phyloP scores from a whole-genome alignment of 75 land plant genomes.

The Pinus albicaulis region DNA sequence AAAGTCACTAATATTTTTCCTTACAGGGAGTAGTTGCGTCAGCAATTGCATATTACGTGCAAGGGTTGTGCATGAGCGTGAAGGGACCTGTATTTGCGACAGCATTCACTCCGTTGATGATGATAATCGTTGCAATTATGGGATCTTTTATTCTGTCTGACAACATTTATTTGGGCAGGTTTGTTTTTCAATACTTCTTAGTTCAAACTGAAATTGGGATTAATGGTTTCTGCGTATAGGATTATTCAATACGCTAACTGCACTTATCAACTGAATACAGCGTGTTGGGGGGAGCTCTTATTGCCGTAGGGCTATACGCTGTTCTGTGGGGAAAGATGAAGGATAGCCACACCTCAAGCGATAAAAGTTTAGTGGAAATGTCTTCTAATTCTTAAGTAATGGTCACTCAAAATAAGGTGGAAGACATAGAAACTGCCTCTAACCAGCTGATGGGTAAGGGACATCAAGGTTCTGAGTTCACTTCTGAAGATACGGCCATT shows the following conservation, averaged over 20 bases:
- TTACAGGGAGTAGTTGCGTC: slow-evolving; percentile 59
- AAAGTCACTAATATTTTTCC: neutral
- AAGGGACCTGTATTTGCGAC: slow-evolving; percentile 67
- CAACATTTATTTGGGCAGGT: slow-evolving; percentile 63
- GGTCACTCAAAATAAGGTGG: neutral
- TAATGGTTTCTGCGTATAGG: no score
- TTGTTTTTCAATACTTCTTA: neutral
- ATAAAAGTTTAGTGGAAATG: neutral
- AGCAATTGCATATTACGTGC: slow-evolving; percentile 55
- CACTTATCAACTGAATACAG: neutral
- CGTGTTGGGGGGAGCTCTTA: neutral
- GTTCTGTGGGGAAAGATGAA: neutral
- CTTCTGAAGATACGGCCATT: no score
- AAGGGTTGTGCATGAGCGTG: slow-evolving; percentile 49
- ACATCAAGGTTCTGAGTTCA: no score
- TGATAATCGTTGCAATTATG: slow-evolving; percentile 67
- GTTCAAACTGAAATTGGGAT: no score
- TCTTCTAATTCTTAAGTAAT: neutral
- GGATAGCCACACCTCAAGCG: neutral
- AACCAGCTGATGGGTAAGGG: no score
- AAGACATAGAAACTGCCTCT: neutral
- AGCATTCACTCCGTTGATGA: slow-evolving; percentile 66
- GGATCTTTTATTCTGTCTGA: slow-evolving; percentile 55
- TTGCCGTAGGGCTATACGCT: neutral
- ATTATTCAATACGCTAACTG: no score